Percentiles rank a stretch among this genome's conserved stretches.
phyloP scores from a whole-genome alignment of 1,139 yeast species.

The Blastobotrys arbuscula region DNA sequence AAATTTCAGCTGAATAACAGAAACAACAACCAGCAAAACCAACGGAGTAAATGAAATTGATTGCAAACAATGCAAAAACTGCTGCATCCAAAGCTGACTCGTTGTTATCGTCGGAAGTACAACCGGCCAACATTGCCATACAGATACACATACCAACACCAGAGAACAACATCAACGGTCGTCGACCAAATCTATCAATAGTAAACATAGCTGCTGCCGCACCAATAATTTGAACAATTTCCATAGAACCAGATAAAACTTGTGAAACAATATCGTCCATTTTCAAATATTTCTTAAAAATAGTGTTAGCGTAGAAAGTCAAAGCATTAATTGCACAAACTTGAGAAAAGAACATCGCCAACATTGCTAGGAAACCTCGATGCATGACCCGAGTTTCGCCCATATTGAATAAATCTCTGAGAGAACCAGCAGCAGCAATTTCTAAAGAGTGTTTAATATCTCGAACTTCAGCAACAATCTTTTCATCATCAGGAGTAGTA shows the following conservation, averaged over 20 bases:
- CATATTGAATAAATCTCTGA: constrained; percentile 26
- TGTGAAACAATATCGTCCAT: constrained; percentile 38
- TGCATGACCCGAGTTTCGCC: constrained; percentile 45
- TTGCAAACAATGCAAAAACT: constrained; percentile 21
- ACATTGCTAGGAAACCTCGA: constrained; percentile 42
- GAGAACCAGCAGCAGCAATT: constrained; percentile 16
- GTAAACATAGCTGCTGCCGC: constrained; percentile 20
- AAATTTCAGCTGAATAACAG: constrained; percentile 52
- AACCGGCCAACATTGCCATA: constrained; percentile 23
- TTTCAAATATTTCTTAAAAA: constrained; percentile 40
- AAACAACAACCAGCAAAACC: constrained; percentile 24
- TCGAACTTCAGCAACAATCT: constrained; percentile 26
- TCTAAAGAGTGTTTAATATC: constrained; percentile 23
- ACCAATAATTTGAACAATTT: constrained; percentile 31
- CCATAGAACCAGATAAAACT: constrained; percentile 39
- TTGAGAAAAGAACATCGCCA: constrained; percentile 58
- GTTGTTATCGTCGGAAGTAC: constrained; percentile 20
- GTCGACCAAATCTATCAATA: constrained; percentile 21
- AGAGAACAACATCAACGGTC: constrained; percentile 18
- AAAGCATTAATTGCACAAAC: constrained; percentile 66
- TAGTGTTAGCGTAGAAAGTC: constrained; percentile 37
- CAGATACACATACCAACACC: constrained; percentile 22
- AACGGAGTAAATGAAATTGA: constrained; percentile 21
- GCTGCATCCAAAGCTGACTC: constrained; percentile 21
- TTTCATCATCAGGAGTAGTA: constrained; percentile 35